These are phyloP conservation scores for Blastocrithidia nonstop DNA, from an alignment of 208 protist species.

Conservation along the genomic window DNA sequence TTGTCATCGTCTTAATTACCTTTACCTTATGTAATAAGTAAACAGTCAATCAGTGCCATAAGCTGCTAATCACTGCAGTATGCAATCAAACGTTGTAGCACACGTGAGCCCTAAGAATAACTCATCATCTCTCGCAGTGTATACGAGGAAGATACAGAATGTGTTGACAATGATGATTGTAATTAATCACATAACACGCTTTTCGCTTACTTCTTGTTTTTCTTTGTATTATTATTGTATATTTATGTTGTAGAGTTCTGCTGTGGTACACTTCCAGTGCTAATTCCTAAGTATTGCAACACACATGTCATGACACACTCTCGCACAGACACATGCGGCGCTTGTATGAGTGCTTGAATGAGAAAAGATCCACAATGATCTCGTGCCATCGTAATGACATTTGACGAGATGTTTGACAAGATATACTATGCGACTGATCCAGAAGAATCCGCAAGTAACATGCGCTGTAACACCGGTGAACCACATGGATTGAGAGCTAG, in stretches of 20 bases:
- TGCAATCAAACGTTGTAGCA: slow-evolving; percentile 74
- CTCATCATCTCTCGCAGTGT: slow-evolving; percentile 35
- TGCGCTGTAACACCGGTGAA: slow-evolving; percentile 68
- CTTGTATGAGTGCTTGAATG: slow-evolving; percentile 55
- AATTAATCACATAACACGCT: too few species aligned
- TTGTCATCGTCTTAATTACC: slow-evolving; percentile 8
- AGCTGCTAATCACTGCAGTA: slow-evolving; percentile 51
- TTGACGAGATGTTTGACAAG: slow-evolving; percentile 12
- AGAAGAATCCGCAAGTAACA: slow-evolving; percentile 31
- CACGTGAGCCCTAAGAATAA: slow-evolving; percentile 59
- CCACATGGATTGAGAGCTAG: slow-evolving; percentile 49
- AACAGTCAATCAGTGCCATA: slow-evolving; percentile 17
- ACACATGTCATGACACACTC: slow-evolving; percentile 3
- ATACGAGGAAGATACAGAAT: background rate
- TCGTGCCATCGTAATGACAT: slow-evolving; percentile 25
- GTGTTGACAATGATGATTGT: background rate
- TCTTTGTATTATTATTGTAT: slow-evolving; percentile 1
- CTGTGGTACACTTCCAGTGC: too few species aligned
- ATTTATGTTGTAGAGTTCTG: background rate
- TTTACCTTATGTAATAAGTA: slow-evolving; percentile 17
- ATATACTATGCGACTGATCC: slow-evolving; percentile 8
- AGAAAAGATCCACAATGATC: slow-evolving; percentile 51
- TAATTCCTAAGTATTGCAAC: background rate
- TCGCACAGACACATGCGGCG: slow-evolving; percentile 16
- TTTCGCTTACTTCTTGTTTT: too few species aligned